Evolutionary conservation across 805 yeast genomes (phyloP).

Genomic region (Ogataea ganodermae): DNA sequence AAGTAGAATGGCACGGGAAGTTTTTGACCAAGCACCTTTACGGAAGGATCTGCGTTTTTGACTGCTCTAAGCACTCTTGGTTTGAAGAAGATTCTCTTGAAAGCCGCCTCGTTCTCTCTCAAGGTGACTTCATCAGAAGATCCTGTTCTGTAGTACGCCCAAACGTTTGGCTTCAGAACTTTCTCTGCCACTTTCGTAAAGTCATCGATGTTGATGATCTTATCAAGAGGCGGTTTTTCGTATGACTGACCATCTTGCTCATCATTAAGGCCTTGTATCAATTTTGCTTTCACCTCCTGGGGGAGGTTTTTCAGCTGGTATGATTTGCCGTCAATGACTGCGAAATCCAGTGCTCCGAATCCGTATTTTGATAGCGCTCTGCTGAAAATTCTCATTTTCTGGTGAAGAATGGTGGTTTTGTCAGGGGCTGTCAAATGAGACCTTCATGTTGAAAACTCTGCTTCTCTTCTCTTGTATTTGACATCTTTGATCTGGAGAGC

Average conservation of each 20-base stretch:
- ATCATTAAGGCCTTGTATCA: neutral
- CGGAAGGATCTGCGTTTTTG: constrained; percentile 37
- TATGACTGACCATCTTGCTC: neutral
- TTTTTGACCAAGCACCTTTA: constrained; percentile 42
- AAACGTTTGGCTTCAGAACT: constrained; percentile 44
- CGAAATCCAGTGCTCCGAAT: constrained; percentile 6
- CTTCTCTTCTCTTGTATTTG: neutral
- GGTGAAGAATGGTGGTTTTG: neutral
- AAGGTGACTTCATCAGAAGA: constrained; percentile 48
- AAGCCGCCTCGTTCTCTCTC: constrained; percentile 46
- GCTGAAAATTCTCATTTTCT: constrained; percentile 2
- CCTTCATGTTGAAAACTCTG: neutral
- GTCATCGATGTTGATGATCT: constrained; percentile 45
- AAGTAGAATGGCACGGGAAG: constrained; percentile 44
- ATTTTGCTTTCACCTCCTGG: neutral
- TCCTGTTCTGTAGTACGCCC: constrained; percentile 50
- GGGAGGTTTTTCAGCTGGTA: constrained; percentile 5
- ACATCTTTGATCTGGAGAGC: neutral
- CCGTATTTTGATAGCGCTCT: constrained; percentile 5
- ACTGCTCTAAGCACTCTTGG: constrained; percentile 44
- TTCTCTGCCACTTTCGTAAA: constrained; percentile 49
- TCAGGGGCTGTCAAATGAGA: too few species aligned
- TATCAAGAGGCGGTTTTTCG: constrained; percentile 25
- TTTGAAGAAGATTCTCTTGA: constrained; percentile 42
- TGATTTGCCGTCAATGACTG: constrained; percentile 6